Base-by-base conservation (phyloP, 345 rosid species). In the Mangifera indica region DNA sequence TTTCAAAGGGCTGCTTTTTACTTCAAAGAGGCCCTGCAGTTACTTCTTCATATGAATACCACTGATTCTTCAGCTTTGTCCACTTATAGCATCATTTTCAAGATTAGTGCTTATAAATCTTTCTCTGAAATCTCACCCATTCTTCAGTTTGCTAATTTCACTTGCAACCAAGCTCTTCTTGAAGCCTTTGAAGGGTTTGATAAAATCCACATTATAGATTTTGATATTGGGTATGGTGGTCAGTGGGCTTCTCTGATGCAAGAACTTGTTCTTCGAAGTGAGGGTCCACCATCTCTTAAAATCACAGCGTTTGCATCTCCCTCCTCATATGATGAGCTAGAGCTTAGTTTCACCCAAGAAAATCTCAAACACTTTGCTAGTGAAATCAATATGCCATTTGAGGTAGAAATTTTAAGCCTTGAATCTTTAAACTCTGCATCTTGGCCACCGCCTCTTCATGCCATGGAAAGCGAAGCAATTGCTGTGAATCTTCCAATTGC, bases 171-270 rank as follows among this genome's bases (percentile, higher is more conserved):
- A 66, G 90, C 95, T 21, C 80, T 94, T 48, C 89, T 94, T 14
- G 97, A 94, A 56, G 81, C 88, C 1, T 81, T 82, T 45, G 84
- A 82, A 48, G 94, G 92, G 29, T 86, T 68, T 42, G 81, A 80
- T 58, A 75, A 82, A 20, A 85, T 94, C 69, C 98, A 94, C 86
- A 84, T 94, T 76, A 59, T 94, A 53, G 97, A 93, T 81, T 94
- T 94, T 34, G 97, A 94, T 65, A 76, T 94, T 12, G 97, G 97
- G 3, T 92, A 81, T 64, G 98, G 98, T 18, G 94, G 92, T 51
- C 97, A 92, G 73, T 92, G 97, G 97, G 88, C 98, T 20, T 94
- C 98, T 70, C 72, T 94, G 20, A 90, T 94, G 89, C 98, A 92
- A 74, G 98, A 94, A 63, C 97, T 94, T 40, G 88, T 87, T 29